These are phyloP conservation scores for Fraxinus paxiana DNA, from an alignment of 305 asterid genomes.

Conservation along the genomic window DNA sequence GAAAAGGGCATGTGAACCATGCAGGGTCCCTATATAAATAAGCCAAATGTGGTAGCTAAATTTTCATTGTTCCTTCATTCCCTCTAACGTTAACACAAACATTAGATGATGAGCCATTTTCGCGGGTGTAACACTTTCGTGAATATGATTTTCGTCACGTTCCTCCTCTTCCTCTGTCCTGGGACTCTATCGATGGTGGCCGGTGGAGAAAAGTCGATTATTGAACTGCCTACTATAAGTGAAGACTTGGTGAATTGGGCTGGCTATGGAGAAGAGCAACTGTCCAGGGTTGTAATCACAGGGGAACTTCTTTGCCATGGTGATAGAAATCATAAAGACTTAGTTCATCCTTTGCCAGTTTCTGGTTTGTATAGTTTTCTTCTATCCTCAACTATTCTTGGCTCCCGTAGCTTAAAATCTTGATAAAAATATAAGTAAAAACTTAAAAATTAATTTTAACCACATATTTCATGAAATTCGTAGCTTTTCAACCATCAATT, in stretches of 20 bases:
- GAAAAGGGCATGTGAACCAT: conserved; percentile 27
- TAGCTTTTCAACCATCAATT: too few relatives aligned
- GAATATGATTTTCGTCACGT: background rate
- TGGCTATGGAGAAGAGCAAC: conserved; percentile 15
- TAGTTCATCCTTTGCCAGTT: background rate
- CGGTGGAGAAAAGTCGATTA: background rate
- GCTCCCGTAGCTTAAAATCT: background rate
- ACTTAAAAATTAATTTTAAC: too few relatives aligned
- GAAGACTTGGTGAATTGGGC: conserved; percentile 2
- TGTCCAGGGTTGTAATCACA: background rate
- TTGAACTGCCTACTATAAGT: background rate
- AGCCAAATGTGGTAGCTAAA: conserved; percentile 28
- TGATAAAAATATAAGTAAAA: too few relatives aligned
- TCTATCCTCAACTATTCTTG: background rate
- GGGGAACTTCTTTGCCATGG: conserved; percentile 3
- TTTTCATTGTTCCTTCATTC: conserved; percentile 38
- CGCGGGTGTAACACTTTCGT: background rate
- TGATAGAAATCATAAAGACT: background rate
- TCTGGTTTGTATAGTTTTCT: background rate
- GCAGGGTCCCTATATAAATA: conserved; percentile 4
- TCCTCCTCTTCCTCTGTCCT: background rate
- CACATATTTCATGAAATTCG: too few relatives aligned
- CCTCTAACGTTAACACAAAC: conserved; percentile 27
- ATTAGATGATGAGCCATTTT: background rate
- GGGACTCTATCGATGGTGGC: background rate